Conservation (phyloP, 352 stramenopile genomes). For the Globisporangium rhizosaccharum region DNA sequence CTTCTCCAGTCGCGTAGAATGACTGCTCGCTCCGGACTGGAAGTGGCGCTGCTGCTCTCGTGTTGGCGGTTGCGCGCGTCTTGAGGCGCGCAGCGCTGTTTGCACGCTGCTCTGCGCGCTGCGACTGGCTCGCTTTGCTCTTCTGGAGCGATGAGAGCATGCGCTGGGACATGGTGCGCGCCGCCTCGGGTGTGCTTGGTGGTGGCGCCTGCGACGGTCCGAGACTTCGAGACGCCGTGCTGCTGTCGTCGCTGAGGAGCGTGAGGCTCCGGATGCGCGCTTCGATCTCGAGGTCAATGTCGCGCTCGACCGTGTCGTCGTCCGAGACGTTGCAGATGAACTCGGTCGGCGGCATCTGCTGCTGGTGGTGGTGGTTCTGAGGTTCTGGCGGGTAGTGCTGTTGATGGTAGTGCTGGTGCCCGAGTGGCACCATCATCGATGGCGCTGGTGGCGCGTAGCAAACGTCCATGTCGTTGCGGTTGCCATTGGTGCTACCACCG, state of each 20-base stretch:
- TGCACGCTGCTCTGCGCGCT: slow-evolving; percentile 3
- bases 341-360: slow-evolving; percentile 14
- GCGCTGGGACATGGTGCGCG: slow-evolving; percentile 48
- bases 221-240: slow-evolving; percentile 5
- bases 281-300: slow-evolving; percentile 73
- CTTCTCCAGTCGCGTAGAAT: slow-evolving; percentile 5
- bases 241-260: slow-evolving; percentile 17
- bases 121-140: slow-evolving; percentile 21
- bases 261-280: slow-evolving; percentile 33
- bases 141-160: slow-evolving; percentile 58
- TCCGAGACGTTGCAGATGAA: slow-evolving; percentile 51
- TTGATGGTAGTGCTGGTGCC: slow-evolving; percentile 3
- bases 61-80: slow-evolving; percentile 2
- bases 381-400: background rate
- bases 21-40: slow-evolving; percentile 10
- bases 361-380: slow-evolving; percentile 2
- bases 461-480: background rate
- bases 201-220: slow-evolving; percentile 1
- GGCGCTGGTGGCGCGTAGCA: background rate
- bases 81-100: slow-evolving; percentile 1
- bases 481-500: background rate
- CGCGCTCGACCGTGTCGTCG: slow-evolving; percentile 57
- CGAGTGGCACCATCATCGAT: slow-evolving; percentile 9
- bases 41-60: background rate
- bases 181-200: slow-evolving; percentile 6